Conservation (phyloP, 352 stramenopile genomes). For the Phytopythium boreale region DNA sequence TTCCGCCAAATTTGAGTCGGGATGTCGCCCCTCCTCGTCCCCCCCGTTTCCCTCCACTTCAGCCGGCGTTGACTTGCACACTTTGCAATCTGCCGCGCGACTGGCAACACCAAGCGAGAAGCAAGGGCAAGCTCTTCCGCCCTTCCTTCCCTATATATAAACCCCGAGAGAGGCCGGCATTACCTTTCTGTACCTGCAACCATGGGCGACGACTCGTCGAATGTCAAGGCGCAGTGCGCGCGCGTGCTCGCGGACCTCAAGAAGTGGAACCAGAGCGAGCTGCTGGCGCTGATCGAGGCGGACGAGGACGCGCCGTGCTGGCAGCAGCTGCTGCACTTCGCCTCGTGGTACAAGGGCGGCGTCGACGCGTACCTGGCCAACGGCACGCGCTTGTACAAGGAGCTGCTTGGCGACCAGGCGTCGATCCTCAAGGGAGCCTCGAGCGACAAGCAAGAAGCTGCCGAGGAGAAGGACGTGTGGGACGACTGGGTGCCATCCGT, state of each 20-base stretch:
- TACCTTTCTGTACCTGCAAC: not conserved
- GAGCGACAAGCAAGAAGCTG: not conserved
- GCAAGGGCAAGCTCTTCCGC: constrained; percentile 6
- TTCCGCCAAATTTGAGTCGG: not conserved
- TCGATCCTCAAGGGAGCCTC: not conserved
- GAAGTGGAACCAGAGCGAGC: constrained; percentile 39
- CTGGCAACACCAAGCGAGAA: constrained; percentile 12
- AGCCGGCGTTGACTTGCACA: constrained; percentile 18
- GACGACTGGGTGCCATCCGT: constrained; percentile 50
- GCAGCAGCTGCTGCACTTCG: constrained; percentile 56
- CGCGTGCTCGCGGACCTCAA: constrained; percentile 25
- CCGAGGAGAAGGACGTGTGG: constrained; percentile 15
- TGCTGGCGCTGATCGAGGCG: constrained; percentile 29
- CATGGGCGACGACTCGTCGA: constrained; percentile 10
- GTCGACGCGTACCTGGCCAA: constrained; percentile 52
- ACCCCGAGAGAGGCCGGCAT: not conserved
- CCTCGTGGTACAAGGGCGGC: constrained; percentile 62
- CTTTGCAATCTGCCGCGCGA: constrained; percentile 12
- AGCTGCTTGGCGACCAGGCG: constrained; percentile 19
- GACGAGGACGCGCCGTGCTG: constrained; percentile 18
- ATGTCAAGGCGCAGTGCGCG: not conserved
- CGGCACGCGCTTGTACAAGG: constrained; percentile 40
- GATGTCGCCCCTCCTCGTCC: not conserved
- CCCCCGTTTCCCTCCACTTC: constrained; percentile 18
- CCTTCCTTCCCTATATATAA: constrained; percentile 7